phyloP scores from a whole-genome alignment of 1,139 yeast genomes.

The Geotrichum aggregatum region DNA sequence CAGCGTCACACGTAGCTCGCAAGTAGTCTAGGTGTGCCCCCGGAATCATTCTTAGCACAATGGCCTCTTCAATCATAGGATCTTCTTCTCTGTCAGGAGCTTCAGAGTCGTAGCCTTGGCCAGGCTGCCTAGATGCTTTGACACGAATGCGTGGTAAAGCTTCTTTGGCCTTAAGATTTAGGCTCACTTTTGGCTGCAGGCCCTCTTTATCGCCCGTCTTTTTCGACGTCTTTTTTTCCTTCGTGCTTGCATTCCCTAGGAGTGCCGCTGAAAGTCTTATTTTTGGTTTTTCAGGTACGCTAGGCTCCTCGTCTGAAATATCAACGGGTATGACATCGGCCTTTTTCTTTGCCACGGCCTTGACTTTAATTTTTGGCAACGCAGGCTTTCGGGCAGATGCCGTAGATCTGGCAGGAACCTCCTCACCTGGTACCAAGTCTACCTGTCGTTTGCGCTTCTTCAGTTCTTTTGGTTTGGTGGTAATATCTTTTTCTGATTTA shows the following conservation, averaged over 20 bases:
- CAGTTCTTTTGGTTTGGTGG: slow-evolving; percentile 1
- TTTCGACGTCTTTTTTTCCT: not conserved
- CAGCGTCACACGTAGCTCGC: slow-evolving; percentile 73
- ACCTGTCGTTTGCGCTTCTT: slow-evolving; percentile 10
- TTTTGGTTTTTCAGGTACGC: slow-evolving; percentile 15
- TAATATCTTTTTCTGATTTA: not conserved
- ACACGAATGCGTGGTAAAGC: slow-evolving; percentile 62
- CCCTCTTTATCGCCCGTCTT: slow-evolving; percentile 8
- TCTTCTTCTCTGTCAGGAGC: slow-evolving; percentile 96
- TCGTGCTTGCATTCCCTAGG: slow-evolving; percentile 10
- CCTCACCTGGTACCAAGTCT: not conserved
- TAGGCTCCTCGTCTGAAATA: not conserved
- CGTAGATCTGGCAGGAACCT: slow-evolving; percentile 1
- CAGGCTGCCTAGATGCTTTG: slow-evolving; percentile 80
- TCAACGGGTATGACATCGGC: not conserved
- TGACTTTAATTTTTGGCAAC: slow-evolving; percentile 20
- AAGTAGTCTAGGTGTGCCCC: slow-evolving; percentile 75
- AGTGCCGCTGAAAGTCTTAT: slow-evolving; percentile 14
- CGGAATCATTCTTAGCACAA: slow-evolving; percentile 71
- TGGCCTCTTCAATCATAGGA: slow-evolving; percentile 84
- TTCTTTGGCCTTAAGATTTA: slow-evolving; percentile 32
- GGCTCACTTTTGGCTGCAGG: slow-evolving; percentile 29
- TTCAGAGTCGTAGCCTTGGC: slow-evolving; percentile 95
- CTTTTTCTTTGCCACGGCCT: not conserved
- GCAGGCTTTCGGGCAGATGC: slow-evolving; percentile 12